These are phyloP conservation scores for Eimeria zaria DNA, from an alignment of 169 alveolate species.

Conservation along the genomic window DNA sequence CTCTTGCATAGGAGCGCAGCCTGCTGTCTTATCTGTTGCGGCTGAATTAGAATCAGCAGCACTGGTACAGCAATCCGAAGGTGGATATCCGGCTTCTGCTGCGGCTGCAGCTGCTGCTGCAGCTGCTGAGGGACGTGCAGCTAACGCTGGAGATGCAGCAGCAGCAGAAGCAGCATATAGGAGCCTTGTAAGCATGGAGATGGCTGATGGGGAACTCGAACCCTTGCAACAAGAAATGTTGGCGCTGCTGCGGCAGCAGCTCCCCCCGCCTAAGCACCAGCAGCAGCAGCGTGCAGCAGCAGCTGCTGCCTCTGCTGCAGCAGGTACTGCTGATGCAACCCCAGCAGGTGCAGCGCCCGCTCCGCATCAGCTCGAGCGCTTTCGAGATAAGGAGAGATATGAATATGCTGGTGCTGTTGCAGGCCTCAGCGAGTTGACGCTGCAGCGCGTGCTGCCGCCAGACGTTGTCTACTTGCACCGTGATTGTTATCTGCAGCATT, in stretches of 20 bases:
- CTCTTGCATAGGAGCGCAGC: slow-evolving; percentile 35
- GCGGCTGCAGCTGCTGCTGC: slow-evolving; percentile 39
- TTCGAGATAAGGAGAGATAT: background rate
- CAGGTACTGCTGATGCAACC: background rate
- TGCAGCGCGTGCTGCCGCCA: slow-evolving; percentile 54
- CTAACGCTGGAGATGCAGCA: slow-evolving; percentile 44
- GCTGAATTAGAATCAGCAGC: slow-evolving; percentile 7
- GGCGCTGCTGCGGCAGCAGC: slow-evolving; percentile 56
- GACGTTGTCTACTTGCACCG: slow-evolving; percentile 43
- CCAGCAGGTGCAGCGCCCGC: background rate
- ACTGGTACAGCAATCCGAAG: background rate
- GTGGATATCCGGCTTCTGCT: background rate
- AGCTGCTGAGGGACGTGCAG: slow-evolving; percentile 48
- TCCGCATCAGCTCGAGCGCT: background rate
- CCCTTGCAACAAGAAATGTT: slow-evolving; percentile 40
- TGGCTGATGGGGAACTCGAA: slow-evolving; percentile 41
- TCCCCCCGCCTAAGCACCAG: slow-evolving; percentile 26
- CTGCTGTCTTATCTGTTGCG: slow-evolving; percentile 44
- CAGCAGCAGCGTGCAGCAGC: slow-evolving; percentile 23
- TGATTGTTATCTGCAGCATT: slow-evolving; percentile 34
- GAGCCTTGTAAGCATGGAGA: slow-evolving; percentile 45
- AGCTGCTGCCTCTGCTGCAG: background rate
- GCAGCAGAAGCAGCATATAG: slow-evolving; percentile 46
- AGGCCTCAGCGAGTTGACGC: slow-evolving; percentile 24
- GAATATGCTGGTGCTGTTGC: background rate